A percentile compares a stretch with the other conserved stretches of the same genome.
phyloP scores from a whole-genome alignment of 164 flowering plant species.

The Paratinospora sagittata region DNA sequence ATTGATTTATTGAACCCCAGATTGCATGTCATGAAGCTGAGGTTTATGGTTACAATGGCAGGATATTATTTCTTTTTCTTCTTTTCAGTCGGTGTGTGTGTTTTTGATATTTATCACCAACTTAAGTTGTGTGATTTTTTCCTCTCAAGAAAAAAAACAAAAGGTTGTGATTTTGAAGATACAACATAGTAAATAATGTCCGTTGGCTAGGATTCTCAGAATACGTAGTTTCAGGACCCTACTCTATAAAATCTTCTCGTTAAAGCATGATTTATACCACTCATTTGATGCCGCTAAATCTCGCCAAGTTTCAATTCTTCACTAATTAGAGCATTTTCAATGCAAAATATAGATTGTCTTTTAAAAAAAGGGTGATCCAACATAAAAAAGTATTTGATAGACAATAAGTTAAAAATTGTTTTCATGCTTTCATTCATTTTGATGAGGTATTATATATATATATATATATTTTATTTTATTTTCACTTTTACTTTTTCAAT shows the following conservation, averaged over 20 bases:
- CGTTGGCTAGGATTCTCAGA: not conserved
- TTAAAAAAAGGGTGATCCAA: no score
- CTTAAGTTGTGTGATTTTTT: not conserved
- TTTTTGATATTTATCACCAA: not conserved
- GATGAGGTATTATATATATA: no score
- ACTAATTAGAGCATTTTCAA: no score
- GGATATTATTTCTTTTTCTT: not conserved
- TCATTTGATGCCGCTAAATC: not conserved
- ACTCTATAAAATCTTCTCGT: no score
- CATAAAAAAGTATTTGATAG: no score
- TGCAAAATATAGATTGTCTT: no score
- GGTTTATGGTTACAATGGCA: not conserved
- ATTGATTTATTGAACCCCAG: not conserved
- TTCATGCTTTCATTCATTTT: no score
- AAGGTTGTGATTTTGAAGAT: no score
- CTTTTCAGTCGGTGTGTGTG: not conserved
- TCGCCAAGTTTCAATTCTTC: not conserved
- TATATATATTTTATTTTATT: no score
- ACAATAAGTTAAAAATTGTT: no score
- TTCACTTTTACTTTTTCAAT: no score
- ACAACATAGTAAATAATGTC: not conserved
- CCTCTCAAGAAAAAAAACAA: no score
- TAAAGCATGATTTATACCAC: not conserved
- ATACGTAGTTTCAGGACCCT: not conserved
- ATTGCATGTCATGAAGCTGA: not conserved